Conservation (phyloP, 352 stramenopile species). For the Globisporangium radiosum region DNA sequence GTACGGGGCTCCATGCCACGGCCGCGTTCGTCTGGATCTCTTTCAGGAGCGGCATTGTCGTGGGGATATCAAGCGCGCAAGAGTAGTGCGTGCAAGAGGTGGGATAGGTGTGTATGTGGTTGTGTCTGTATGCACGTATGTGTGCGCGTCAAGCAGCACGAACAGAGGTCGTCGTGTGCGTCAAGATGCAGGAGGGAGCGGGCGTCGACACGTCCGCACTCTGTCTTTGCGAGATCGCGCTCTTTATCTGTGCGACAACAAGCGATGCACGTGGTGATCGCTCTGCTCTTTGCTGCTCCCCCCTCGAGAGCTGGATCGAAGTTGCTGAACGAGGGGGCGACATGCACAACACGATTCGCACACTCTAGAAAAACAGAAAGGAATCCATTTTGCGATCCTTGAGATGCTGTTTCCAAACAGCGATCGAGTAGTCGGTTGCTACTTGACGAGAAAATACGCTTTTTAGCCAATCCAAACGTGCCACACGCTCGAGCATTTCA, state of each 20-base stretch:
- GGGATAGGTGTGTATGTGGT: background rate
- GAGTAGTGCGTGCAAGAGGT: too few species aligned
- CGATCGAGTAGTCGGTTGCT: background rate
- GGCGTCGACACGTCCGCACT: background rate
- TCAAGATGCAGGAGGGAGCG: background rate
- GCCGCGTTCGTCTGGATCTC: slow-evolving; percentile 87
- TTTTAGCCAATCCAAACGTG: slow-evolving; percentile 25
- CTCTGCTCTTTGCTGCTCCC: background rate
- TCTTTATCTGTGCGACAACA: background rate
- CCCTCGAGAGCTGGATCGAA: background rate
- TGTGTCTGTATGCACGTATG: background rate
- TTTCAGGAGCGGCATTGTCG: slow-evolving; percentile 84
- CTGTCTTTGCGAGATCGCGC: background rate
- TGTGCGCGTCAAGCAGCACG: too few species aligned
- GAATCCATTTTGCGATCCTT: too few species aligned
- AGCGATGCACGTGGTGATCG: background rate
- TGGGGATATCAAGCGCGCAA: background rate
- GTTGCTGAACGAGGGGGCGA: background rate
- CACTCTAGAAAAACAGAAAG: too few species aligned
- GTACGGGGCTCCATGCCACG: slow-evolving; percentile 84
- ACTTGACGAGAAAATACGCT: background rate
- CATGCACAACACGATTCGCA: too few species aligned
- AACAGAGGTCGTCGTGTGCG: background rate
- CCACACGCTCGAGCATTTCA: slow-evolving; percentile 18
- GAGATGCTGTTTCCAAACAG: too few species aligned